Evolutionary conservation across 179 eudicot genomes (phyloP), one percentile per base, ranked within the genome.

Genomic region (Beta lomatogona): DNA sequence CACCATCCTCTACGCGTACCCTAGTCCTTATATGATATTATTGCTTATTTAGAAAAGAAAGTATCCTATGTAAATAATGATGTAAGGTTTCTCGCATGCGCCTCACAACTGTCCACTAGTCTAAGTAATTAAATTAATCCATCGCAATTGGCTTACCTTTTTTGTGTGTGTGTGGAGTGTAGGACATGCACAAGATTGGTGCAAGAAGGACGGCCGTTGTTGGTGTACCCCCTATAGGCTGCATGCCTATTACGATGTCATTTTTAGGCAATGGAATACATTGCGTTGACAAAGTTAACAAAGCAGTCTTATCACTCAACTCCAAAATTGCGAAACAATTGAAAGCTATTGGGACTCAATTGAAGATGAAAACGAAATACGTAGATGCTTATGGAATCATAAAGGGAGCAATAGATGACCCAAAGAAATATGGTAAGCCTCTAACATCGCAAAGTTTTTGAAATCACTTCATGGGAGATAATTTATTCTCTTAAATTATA

Each of bases 341-440:
- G 73, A 11, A 70, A 31, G 15, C 31, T 12, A 9, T 70, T 70
- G 16, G 18, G 16, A 44, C 74, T 70, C 50, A 46, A 3, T 46
- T 70, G 55, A 70, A 70, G 31, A 70, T 46, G 74, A 45, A 46
- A 46, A 70, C 74, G 7, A 8, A 19, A 13, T 70, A 8, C 4
- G 1, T 70, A 19, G 74, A 70, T 70, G 55, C 31, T 1, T 70
- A 19, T 19, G 21, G 50, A 19, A 48, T 45, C 31, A 11, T 70
- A 9, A 0, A 45, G 0, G 19, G 21, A 0, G 25, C 36, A 46
- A 70, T 70, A 6, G 46, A 70, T 8, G 46, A 70, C 31, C 74
- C 74, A 4, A 70, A 70, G 55, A 70, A n/a, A 70, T 70, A 70
- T 70, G 74, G 74, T 70, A 46, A 70, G 54, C 45, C 65, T n/a